Conservation (phyloP, 345 rosid genomes). For the Gossypium rotundifolium region DNA sequence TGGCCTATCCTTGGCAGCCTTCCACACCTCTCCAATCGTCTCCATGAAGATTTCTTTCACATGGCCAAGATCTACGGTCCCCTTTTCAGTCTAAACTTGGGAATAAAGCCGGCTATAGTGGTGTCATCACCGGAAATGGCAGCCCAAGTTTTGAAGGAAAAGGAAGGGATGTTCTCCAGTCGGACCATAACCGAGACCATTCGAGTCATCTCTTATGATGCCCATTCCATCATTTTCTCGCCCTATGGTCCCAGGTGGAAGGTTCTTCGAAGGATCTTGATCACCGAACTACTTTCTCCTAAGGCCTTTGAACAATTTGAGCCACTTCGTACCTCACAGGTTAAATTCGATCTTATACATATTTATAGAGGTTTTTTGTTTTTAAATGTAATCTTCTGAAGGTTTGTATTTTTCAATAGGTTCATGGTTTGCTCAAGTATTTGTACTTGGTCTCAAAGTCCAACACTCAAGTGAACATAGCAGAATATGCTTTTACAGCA, state of each 20-base stretch:
- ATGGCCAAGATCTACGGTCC: slow-evolving; percentile 5
- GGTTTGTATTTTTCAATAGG: not conserved
- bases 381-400: too few species aligned
- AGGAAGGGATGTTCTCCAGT: slow-evolving; percentile 13
- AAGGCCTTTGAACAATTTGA: slow-evolving; percentile 14
- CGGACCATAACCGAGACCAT: slow-evolving; percentile 17
- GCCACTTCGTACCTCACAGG: slow-evolving; percentile 11
- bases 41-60: slow-evolving; percentile 16
- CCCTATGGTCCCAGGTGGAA: slow-evolving; percentile 20
- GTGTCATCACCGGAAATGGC: slow-evolving; percentile 15
- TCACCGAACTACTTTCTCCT: slow-evolving; percentile 11
- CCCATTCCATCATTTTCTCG: slow-evolving; percentile 17
- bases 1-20: slow-evolving; percentile 20
- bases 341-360: not conserved
- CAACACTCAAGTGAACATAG: slow-evolving; percentile 15
- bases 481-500: slow-evolving; percentile 13
- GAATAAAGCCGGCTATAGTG: slow-evolving; percentile 14
- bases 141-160: not conserved
- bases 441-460: slow-evolving; percentile 7
- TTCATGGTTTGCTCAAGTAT: slow-evolving; percentile 12
- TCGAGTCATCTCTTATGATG: slow-evolving; percentile 12
- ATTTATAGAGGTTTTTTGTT: too few species aligned
- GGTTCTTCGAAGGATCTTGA: slow-evolving; percentile 14
- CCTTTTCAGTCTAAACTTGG: slow-evolving; percentile 11
- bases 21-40: not conserved